phyloP scores from a whole-genome alignment of 345 rosid species.

The Eucalyptus erythrocorys region DNA sequence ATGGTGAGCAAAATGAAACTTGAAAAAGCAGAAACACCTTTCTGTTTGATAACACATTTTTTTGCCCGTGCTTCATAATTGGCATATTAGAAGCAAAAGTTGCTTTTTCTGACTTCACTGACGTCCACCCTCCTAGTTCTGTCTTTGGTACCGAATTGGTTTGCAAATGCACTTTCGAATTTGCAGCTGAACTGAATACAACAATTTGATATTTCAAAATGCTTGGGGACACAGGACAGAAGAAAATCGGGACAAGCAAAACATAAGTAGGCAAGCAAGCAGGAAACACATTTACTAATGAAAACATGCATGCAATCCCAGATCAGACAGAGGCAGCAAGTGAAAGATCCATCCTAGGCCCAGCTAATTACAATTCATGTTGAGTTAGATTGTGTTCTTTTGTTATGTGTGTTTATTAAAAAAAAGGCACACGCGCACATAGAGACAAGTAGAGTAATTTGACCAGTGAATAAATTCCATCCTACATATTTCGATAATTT shows the following conservation, averaged over 20 bases:
- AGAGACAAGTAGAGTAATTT: background rate
- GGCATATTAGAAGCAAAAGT: constrained; percentile 1
- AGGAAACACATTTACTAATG: background rate
- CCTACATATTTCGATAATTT: background rate
- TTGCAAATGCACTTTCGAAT: constrained; percentile 8
- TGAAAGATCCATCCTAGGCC: background rate
- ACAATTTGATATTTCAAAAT: background rate
- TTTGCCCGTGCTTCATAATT: constrained; percentile 9
- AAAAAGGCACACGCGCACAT: background rate
- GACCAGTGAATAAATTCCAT: background rate
- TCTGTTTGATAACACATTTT: constrained; percentile 11
- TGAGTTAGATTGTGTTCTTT: background rate
- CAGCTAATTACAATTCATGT: background rate
- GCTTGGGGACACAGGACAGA: background rate
- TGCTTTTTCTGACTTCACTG: constrained; percentile 29
- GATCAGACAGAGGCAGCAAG: background rate
- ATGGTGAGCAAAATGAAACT: background rate
- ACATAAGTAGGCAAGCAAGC: background rate
- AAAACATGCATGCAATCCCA: background rate
- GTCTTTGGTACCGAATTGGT: constrained; percentile 15
- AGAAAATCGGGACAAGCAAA: background rate
- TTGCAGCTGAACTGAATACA: constrained; percentile 27
- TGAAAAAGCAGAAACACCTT: constrained; percentile 4
- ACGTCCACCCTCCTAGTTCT: constrained; percentile 54
- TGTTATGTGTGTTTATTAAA: background rate